Evolutionary conservation across 208 protist species (phyloP), one percentile per base, ranked within the genome.

Genomic region (Leishmania braziliensis): DNA sequence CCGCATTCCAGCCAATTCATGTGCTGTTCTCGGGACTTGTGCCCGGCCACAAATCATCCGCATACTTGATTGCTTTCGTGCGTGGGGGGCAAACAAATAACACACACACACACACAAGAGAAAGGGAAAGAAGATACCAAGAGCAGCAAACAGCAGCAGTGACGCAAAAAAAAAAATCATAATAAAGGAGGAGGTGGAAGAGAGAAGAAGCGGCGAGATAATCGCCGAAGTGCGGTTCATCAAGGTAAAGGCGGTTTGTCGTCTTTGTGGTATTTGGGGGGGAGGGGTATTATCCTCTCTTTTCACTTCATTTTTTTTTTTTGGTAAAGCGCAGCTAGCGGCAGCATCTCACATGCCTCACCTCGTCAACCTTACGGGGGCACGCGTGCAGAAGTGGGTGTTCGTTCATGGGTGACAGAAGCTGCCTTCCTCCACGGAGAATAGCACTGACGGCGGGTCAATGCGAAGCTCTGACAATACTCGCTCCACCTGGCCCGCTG

Each of bases 401-500:
- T 23, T 23, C 6, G 23, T n/a, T 76, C 72, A 77, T 29, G 56
- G 20, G 39, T 63, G 48, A 62, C 62, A 65, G 66, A 91, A 88
- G 12, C 66, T 72, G 6, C 78, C 84, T 14, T 86, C 75, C 16
- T 83, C 75, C 10, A 65, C 14, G 33, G 68, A 81, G 60, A 76
- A 91, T 2, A 88, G 73, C 39, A 91, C 77, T 0, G 50, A 18
- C n/a, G 20, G 9, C 12, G 79, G 68, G 20, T 75, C 50, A 23
- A 91, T 66, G 74, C 36, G 69, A 50, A 91, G 82, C 56, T 80
- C 88, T 43, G 56, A 73, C 53, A 91, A 53, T 36, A 86, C 77
- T 3, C 43, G 70, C 53, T 81, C 80, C 51, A 91, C 78, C 48
- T 80, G 51, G 3, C 84, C 82, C 26, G 72, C 65, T n/a, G 77